These are phyloP conservation scores for Phytophthora megakarya DNA, from an alignment of 352 stramenopile genomes.

Conservation along the genomic window DNA sequence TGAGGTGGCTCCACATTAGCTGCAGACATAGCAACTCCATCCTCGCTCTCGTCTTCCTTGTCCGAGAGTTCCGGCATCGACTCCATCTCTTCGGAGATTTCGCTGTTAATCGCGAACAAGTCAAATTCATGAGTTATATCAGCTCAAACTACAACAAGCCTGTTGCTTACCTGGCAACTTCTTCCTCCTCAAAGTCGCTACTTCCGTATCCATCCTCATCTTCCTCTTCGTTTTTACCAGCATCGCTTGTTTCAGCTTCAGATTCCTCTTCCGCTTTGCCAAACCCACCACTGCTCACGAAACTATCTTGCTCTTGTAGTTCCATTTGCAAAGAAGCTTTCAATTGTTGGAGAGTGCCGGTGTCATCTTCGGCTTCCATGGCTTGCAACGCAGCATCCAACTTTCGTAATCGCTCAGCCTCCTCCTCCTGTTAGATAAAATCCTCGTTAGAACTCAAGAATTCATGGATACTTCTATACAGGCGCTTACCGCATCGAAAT, in stretches of 20 bases:
- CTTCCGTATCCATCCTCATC: conserved; percentile 73
- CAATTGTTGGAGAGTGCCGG: conserved; percentile 74
- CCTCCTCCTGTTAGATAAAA: conserved; percentile 39
- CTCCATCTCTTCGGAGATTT: conserved; percentile 66
- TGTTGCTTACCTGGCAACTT: conserved; percentile 64
- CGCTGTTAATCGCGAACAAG: conserved; percentile 37
- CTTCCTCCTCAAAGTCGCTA: conserved; percentile 86
- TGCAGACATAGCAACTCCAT: not conserved
- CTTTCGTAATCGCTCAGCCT: conserved; percentile 60
- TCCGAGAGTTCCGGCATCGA: conserved; percentile 63
- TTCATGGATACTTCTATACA: not conserved
- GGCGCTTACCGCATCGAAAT: conserved; percentile 57
- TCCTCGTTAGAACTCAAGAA: conserved; percentile 1
- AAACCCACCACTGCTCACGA: conserved; percentile 25
- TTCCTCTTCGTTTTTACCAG: conserved; percentile 30
- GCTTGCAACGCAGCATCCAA: conserved; percentile 81
- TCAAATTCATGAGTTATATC: conserved; percentile 1
- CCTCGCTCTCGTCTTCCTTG: conserved; percentile 42
- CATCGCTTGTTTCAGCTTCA: conserved; percentile 11
- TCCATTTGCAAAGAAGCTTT: conserved; percentile 73
- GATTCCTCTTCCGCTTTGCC: conserved; percentile 8
- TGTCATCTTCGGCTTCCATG: conserved; percentile 87
- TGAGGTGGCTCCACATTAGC: conserved; percentile 13
- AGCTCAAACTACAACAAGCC: not conserved
- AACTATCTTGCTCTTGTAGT: conserved; percentile 53